Base-by-base conservation (phyloP, 2,329 filamentous ascomycete genomes). In the Magnaporthiopsis poae region DNA sequence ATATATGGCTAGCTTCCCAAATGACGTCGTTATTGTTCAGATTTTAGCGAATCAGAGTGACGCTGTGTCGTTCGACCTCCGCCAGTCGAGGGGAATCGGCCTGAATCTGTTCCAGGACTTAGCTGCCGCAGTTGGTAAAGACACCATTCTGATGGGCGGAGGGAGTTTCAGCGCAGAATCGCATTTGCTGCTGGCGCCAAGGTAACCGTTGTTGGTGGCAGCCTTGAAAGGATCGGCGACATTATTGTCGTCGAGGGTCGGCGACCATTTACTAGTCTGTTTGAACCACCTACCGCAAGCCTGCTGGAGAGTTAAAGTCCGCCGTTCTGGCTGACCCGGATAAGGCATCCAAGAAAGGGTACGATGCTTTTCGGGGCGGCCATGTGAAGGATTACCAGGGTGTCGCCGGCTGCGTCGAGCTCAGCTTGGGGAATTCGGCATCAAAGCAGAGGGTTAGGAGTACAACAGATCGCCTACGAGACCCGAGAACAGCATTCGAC, bases 1-100 rank as follows among this genome's bases (percentile, higher is more conserved):
- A 66, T 68, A 72, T 31, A 70, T 79, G 61, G 76, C 75, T 31
- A 77, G 74, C 65, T 71, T 75, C 65, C 74, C 77, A 5, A 75
- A 77, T 52, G 69, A 74, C 56, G 72, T 77, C 25, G 70, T 80
- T 29, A 76, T 74, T 0, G 69, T 78, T n/a, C 72, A 70, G 8
- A 27, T 67, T 4, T 62, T 35, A 64, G 64, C 63, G 1, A 60
- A 63, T 59, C 31, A n/a, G 39, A 35, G 35, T 33, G 61, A 46
- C 5, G 64, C 64, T 2, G n/a, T 67, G 35, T 62, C 36, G 15
- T 66, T 67, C n/a, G 62, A 65, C 60, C 35, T 65, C 1, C 15
- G 29, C 36, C 64, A 56, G 64, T 61, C 59, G 35, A 35, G 64
- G 1, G 64, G 60, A 7, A 29, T 25, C 9, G 61, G 59, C 21